Percentiles rank a stretch among this genome's conserved stretches.
These are phyloP conservation scores for Trametes pubescens DNA, from an alignment of 1,284 basidiomycete genomes.

Conservation along the genomic window DNA sequence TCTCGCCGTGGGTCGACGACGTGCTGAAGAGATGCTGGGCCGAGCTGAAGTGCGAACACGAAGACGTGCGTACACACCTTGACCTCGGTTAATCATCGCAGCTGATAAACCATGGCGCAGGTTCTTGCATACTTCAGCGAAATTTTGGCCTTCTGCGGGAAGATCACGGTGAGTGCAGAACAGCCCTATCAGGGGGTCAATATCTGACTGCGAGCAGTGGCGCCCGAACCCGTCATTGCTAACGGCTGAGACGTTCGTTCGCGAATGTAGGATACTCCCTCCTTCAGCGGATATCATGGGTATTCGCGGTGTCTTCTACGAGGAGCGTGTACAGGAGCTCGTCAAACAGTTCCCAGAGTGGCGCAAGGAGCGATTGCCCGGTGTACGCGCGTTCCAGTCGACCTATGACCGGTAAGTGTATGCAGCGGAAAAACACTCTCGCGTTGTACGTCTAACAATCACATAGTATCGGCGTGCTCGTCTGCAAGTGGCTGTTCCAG, in stretches of 20 bases:
- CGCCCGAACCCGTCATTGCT: conserved; percentile 74
- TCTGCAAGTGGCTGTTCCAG: conserved; percentile 82
- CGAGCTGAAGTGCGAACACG: conserved; percentile 79
- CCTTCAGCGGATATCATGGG: conserved; percentile 79
- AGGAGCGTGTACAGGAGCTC: conserved; percentile 63
- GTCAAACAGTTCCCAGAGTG: conserved; percentile 71
- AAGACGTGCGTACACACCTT: conserved; percentile 61
- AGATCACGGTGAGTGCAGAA: conserved; percentile 66
- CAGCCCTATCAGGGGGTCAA: neutral
- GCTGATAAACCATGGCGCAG: conserved; percentile 42
- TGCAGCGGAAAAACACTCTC: neutral
- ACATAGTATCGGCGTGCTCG: conserved; percentile 64
- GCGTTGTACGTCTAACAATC: conserved; percentile 9
- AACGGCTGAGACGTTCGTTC: conserved; percentile 74
- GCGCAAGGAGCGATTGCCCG: conserved; percentile 74
- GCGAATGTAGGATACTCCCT: conserved; percentile 69
- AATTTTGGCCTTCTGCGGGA: conserved; percentile 76
- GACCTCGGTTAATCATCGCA: neutral
- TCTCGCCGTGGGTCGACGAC: conserved; percentile 77
- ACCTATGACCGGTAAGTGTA: conserved; percentile 73
- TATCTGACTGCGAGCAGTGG: conserved; percentile 48
- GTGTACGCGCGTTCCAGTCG: conserved; percentile 81
- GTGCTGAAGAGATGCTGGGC: conserved; percentile 75
- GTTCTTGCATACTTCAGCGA: conserved; percentile 79
- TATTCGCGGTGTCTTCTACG: conserved; percentile 74